phyloP scores from a whole-genome alignment of 2,329 filamentous ascomycete species.

The Alternaria tenuissima region DNA sequence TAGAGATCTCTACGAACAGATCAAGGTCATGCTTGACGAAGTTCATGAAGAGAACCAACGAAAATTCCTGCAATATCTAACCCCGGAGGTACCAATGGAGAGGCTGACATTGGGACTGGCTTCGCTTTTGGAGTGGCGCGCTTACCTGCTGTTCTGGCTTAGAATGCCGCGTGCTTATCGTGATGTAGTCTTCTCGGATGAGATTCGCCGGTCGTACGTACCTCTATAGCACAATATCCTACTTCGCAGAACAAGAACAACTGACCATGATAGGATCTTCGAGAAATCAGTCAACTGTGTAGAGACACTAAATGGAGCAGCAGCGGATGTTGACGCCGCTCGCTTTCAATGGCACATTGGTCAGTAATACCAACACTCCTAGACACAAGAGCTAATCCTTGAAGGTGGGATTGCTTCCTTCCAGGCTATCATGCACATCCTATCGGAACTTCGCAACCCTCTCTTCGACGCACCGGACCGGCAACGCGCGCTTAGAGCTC shows the following conservation, averaged over 20 bases:
- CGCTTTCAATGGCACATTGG: slow-evolving; percentile 52
- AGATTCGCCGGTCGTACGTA: slow-evolving; percentile 47
- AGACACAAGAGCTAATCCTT: slow-evolving; percentile 14
- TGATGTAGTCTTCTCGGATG: slow-evolving; percentile 46
- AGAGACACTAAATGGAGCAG: slow-evolving; percentile 47
- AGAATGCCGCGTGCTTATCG: slow-evolving; percentile 50
- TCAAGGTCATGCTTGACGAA: slow-evolving; percentile 48
- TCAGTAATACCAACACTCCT: slow-evolving; percentile 11
- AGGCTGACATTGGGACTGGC: slow-evolving; percentile 43
- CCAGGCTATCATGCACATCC: slow-evolving; percentile 50
- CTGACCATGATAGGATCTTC: slow-evolving; percentile 41
- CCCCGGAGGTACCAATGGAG: slow-evolving; percentile 43
- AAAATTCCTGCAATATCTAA: slow-evolving; percentile 45
- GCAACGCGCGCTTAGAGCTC: slow-evolving; percentile 45
- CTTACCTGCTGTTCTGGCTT: slow-evolving; percentile 51
- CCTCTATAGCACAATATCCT: neutral
- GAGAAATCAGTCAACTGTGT: slow-evolving; percentile 51
- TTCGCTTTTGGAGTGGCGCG: slow-evolving; percentile 48
- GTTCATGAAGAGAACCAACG: slow-evolving; percentile 44
- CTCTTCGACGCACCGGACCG: slow-evolving; percentile 47
- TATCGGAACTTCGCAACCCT: slow-evolving; percentile 50
- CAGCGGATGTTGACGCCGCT: slow-evolving; percentile 46
- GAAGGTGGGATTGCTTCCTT: slow-evolving; percentile 45
- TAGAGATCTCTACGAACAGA: slow-evolving; percentile 45
- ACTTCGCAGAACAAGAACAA: neutral